Evolutionary conservation across 208 protist genomes (phyloP).

Genomic region (Crithidia thermophila): DNA sequence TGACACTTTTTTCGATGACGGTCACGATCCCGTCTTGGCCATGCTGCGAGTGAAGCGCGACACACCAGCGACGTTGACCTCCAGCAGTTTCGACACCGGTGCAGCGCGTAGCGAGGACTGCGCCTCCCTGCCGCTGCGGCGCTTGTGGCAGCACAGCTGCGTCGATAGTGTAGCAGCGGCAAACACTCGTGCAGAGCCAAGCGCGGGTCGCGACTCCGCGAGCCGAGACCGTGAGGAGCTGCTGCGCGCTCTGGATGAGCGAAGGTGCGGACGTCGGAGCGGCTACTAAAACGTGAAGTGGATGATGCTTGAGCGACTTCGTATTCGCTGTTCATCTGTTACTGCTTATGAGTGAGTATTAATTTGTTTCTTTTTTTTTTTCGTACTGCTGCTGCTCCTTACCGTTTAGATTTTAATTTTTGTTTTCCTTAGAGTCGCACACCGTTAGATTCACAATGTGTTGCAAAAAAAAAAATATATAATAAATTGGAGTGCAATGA

Average conservation of each 20-base stretch:
- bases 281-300: constrained; percentile 1
- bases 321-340: not conserved
- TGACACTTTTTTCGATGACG: constrained; percentile 50
- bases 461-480: too few species aligned
- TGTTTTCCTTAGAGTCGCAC: too few species aligned
- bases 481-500: too few species aligned
- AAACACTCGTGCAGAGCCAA: not conserved
- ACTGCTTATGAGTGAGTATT: too few species aligned
- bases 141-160: constrained; percentile 1
- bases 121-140: not conserved
- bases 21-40: constrained; percentile 26
- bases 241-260: constrained; percentile 27
- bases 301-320: too few species aligned
- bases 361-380: not conserved
- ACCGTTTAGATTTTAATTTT: too few species aligned
- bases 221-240: constrained; percentile 24
- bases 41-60: constrained; percentile 13
- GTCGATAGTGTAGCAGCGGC: not conserved
- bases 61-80: not conserved
- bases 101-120: not conserved
- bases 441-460: too few species aligned
- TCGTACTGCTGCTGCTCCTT: not conserved
- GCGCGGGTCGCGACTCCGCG: not conserved
- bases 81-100: not conserved
- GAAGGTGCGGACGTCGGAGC: constrained; percentile 12